Conservation (phyloP, 1,284 basidiomycete species). For the Heterobasidion irregulare region DNA sequence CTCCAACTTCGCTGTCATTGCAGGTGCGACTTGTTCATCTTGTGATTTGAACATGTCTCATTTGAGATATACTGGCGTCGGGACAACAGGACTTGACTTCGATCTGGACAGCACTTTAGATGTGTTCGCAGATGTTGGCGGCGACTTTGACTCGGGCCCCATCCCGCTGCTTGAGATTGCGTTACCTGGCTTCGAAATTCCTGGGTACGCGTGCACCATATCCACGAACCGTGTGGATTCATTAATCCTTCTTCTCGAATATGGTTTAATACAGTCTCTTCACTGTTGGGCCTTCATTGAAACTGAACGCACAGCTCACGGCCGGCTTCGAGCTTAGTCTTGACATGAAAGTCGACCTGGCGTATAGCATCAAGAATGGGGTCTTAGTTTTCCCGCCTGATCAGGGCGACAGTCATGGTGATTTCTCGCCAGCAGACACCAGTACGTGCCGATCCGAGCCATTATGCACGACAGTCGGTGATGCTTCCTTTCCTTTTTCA, state of each 20-base stretch:
- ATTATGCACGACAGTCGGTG: too few relatives aligned
- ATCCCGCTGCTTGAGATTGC: constrained; percentile 26
- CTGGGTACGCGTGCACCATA: constrained; percentile 19
- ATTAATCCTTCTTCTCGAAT: background rate
- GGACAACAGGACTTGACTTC: background rate
- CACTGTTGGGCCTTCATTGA: constrained; percentile 26
- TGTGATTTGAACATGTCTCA: too few relatives aligned
- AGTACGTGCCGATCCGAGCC: background rate
- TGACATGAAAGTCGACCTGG: constrained; percentile 29
- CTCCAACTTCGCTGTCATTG: constrained; percentile 22
- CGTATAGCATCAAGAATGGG: constrained; percentile 23
- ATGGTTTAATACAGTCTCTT: constrained; percentile 8
- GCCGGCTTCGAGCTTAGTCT: constrained; percentile 26
- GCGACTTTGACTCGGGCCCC: constrained; percentile 16
- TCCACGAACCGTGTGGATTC: background rate
- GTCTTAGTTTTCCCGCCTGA: constrained; percentile 35
- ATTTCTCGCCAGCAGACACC: constrained; percentile 13
- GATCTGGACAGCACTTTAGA: constrained; percentile 23
- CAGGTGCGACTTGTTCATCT: constrained; percentile 10
- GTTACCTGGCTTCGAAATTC: constrained; percentile 17
- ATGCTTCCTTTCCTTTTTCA: constrained; percentile 8
- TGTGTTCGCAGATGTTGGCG: constrained; percentile 19
- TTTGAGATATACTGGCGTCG: too few relatives aligned
- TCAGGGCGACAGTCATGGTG: constrained; percentile 9
- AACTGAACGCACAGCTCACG: constrained; percentile 17